Conservation (phyloP, 257 asterid genomes). For the Solanum pennellii region DNA sequence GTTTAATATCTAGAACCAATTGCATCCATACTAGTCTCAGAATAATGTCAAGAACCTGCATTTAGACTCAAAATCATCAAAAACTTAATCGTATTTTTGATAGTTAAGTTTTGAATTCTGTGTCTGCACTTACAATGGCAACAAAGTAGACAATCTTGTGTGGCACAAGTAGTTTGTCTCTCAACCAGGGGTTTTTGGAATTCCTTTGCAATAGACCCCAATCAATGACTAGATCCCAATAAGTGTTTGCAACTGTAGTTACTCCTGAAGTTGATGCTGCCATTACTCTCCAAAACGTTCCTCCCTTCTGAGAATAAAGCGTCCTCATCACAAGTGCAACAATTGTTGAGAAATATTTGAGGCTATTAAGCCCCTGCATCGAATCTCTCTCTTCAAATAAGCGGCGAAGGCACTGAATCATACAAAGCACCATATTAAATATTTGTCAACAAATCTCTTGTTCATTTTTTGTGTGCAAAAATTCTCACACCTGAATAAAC, state of each 20-base stretch:
- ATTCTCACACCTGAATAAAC: constrained; percentile 41
- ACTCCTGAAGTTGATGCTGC: constrained; percentile 52
- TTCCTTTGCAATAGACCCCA: constrained; percentile 60
- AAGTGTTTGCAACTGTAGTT: constrained; percentile 51
- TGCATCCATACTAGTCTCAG: constrained; percentile 94
- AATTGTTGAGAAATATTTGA: constrained; percentile 59
- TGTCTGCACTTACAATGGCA: constrained; percentile 50
- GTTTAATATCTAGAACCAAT: constrained; percentile 45
- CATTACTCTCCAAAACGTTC: constrained; percentile 29
- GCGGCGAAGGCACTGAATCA: constrained; percentile 56
- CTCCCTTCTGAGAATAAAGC: constrained; percentile 11
- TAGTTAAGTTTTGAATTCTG: too few species aligned
- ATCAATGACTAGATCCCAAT: constrained; percentile 76
- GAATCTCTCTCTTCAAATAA: constrained; percentile 39
- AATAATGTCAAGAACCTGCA: constrained; percentile 54
- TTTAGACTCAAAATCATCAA: not conserved
- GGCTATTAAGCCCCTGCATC: constrained; percentile 38
- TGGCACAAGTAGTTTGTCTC: constrained; percentile 66
- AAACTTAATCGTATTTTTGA: too few species aligned
- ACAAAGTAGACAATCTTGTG: constrained; percentile 52
- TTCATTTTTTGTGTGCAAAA: not conserved
- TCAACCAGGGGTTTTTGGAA: constrained; percentile 62
- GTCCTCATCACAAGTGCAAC: constrained; percentile 67
- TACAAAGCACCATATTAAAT: not conserved
- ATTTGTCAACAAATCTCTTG: not conserved